Evolutionary conservation across 768 basidiomycete species (phyloP).

Genomic region (Leccinum truebloodii): DNA sequence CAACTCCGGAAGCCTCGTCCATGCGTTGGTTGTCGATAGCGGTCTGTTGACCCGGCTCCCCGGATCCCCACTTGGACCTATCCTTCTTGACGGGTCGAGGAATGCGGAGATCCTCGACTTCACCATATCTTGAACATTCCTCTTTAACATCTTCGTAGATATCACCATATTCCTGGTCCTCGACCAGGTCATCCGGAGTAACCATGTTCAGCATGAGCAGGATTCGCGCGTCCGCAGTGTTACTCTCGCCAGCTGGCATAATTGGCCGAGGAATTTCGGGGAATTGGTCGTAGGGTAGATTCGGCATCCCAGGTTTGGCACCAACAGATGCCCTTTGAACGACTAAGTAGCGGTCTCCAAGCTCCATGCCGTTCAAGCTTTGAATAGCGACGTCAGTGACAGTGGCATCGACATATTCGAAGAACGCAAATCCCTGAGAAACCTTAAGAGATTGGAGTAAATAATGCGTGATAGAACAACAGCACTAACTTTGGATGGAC

Average conservation of each 20-base stretch:
- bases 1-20: slow-evolving; percentile 92
- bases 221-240: slow-evolving; percentile 68
- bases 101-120: slow-evolving; percentile 82
- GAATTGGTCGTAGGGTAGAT: slow-evolving; percentile 77
- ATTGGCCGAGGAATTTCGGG: slow-evolving; percentile 85
- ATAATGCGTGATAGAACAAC: not conserved
- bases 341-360: slow-evolving; percentile 92
- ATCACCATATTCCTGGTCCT: slow-evolving; percentile 92
- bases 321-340: slow-evolving; percentile 97
- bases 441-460: not conserved
- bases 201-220: slow-evolving; percentile 99
- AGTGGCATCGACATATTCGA: slow-evolving; percentile 89
- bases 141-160: slow-evolving; percentile 93
- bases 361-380: slow-evolving; percentile 95
- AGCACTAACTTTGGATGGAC: slow-evolving; percentile 73
- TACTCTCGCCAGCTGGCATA: slow-evolving; percentile 78
- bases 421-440: slow-evolving; percentile 94
- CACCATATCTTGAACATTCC: slow-evolving; percentile 81
- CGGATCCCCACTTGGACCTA: slow-evolving; percentile 72
- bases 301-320: slow-evolving; percentile 68
- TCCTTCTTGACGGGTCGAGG: slow-evolving; percentile 88
- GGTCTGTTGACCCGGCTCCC: slow-evolving; percentile 58
- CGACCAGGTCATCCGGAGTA: slow-evolving; percentile 83
- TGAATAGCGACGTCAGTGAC: slow-evolving; percentile 96
- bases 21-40: slow-evolving; percentile 66